Percentiles rank a stretch among this genome's conserved stretches.
These are phyloP conservation scores for Catharanthus roseus DNA, from an alignment of 257 asterid species.

Conservation along the genomic window DNA sequence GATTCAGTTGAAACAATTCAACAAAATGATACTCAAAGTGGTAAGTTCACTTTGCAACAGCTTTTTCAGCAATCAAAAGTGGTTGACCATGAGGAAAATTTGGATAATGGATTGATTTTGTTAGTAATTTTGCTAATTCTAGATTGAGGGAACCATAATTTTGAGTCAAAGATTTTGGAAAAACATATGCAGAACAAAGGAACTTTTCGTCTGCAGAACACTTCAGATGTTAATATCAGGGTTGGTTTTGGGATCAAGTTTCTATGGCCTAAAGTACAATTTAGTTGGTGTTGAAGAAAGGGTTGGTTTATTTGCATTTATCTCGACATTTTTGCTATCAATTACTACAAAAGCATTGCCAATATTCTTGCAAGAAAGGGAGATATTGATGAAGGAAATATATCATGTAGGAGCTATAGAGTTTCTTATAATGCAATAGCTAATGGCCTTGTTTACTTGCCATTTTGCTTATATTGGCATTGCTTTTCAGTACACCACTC, in stretches of 20 bases:
- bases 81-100: slow-evolving; percentile 43
- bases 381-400: slow-evolving; percentile 85
- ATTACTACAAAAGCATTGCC: slow-evolving; percentile 89
- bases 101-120: slow-evolving; percentile 16
- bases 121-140: slow-evolving; percentile 68
- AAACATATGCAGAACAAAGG: slow-evolving; percentile 69
- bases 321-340: slow-evolving; percentile 62
- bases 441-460: slow-evolving; percentile 76
- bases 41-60: slow-evolving; percentile 60
- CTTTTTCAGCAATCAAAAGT: slow-evolving; percentile 85
- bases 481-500: slow-evolving; percentile 57
- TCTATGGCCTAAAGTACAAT: slow-evolving; percentile 46
- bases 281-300: slow-evolving; percentile 62
- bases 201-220: slow-evolving; percentile 70
- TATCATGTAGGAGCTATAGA: slow-evolving; percentile 73
- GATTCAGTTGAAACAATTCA: slow-evolving; percentile 71
- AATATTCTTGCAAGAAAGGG: slow-evolving; percentile 83
- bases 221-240: slow-evolving; percentile 86
- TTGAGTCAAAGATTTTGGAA: slow-evolving; percentile 72
- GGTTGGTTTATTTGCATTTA: slow-evolving; percentile 82
- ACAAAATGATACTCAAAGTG: slow-evolving; percentile 38
- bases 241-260: slow-evolving; percentile 75
- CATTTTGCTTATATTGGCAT: slow-evolving; percentile 68
- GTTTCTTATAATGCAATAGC: slow-evolving; percentile 79
- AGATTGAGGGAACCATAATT: slow-evolving; percentile 51